Percentiles rank a stretch among this genome's conserved stretches.
These are phyloP conservation scores for Colletotrichum higginsianum DNA, from an alignment of 2,329 filamentous ascomycete species.

Conservation along the genomic window DNA sequence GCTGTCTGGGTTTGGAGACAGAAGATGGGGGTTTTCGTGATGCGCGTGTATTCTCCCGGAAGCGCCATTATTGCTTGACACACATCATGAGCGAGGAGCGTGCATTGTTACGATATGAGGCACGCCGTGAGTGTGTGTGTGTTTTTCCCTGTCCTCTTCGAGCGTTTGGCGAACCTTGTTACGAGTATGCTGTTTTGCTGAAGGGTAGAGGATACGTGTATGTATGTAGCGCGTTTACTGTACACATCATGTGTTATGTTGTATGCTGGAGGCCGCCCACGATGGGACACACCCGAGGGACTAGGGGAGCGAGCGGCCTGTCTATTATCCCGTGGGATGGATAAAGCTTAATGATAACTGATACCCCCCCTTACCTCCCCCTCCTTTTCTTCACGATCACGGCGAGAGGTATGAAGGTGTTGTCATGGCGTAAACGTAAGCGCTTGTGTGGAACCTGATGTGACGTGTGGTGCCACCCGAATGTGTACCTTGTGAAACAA, in stretches of 20 bases:
- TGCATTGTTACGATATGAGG: background rate
- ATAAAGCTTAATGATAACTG: constrained; percentile 23
- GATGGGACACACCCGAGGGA: background rate
- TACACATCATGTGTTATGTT: background rate
- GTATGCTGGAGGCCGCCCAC: background rate
- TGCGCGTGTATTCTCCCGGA: background rate
- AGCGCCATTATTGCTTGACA: background rate
- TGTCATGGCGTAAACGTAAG: background rate
- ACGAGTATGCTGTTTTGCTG: background rate
- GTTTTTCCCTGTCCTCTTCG: background rate
- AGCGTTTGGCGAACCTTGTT: background rate
- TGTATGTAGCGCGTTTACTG: background rate
- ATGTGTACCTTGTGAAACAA: background rate
- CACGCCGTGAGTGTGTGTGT: background rate
- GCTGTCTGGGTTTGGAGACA: constrained; percentile 19
- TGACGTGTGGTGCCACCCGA: background rate
- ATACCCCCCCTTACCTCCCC: background rate
- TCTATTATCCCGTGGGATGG: background rate
- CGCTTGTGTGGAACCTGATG: too few species aligned
- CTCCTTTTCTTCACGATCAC: background rate
- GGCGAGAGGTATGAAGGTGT: background rate
- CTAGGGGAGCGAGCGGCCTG: too few species aligned
- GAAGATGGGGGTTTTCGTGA: background rate
- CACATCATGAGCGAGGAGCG: background rate
- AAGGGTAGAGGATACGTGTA: background rate